Evolutionary conservation across 129 eudicot species (phyloP), one percentile per base, ranked within the genome.

Genomic region (Centaurea solstitialis): DNA sequence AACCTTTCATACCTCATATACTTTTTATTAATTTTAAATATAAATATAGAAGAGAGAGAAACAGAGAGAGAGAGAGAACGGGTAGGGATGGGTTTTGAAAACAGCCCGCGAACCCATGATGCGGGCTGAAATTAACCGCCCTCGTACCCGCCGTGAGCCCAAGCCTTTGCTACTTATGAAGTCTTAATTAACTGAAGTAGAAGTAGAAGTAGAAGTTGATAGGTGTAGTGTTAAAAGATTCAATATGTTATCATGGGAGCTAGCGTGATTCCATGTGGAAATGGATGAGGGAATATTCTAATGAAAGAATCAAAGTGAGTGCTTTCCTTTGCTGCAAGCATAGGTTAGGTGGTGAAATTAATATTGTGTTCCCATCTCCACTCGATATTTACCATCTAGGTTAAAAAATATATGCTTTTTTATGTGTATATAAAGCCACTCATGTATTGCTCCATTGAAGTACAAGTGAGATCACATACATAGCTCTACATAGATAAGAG

Each of bases 231-330:
- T 68, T 8, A 28, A 68, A n/a, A 68, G 74, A 26, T 77, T 77
- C 65, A 15, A 28, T 77, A 62, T 7, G n/a, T 77, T 78, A 13
- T 41, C 75, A 68, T 45, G 50, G 53, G 21, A 30, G 30, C 30
- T 26, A 26, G 9, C 69, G 78, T 45, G 65, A 47, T 57, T 57
- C 65, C 65, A 57, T 57, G 65, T 57, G 3, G 65, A 76, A 65
- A 81, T 81, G 88, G 87, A 82, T 77, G 83, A 74, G 81, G 75
- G 88, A 85, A 85, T 90, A 87, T 77, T 43, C 81, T 84, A 78
- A 77, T 80, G 78, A 37, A 71, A 76, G 85, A 86, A 86, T 85
- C 79, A 76, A 43, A 71, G 69, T 77, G 78, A 85, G 85, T 85
- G 88, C 85, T 57, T 40, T 80, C 83, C 78, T 26, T 76, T 70